phyloP scores from a whole-genome alignment of 129 eudicot species.

The Chrysanthemum seticuspe region DNA sequence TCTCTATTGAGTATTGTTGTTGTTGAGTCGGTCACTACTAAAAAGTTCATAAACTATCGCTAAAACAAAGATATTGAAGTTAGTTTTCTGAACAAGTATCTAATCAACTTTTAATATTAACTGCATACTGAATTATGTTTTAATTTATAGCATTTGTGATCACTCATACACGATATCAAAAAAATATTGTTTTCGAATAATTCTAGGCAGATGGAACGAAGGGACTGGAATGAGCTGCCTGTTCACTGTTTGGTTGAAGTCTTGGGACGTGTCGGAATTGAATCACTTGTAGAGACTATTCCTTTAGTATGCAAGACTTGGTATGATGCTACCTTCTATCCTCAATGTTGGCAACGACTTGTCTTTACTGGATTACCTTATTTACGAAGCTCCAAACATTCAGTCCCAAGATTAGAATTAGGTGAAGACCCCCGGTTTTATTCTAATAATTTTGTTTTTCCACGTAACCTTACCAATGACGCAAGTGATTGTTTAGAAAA shows the following conservation, averaged over 20 bases:
- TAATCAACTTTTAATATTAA: too few species aligned
- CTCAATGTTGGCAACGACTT: conserved; percentile 27
- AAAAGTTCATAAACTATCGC: too few species aligned
- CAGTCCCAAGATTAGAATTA: not conserved
- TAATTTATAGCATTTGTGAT: too few species aligned
- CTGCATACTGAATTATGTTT: too few species aligned
- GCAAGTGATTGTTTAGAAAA: conserved; percentile 3
- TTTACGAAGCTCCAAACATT: not conserved
- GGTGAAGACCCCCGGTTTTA: too few species aligned
- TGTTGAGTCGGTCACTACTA: too few species aligned
- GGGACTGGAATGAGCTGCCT: conserved; percentile 23
- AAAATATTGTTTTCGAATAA: too few species aligned
- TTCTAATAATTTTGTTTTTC: too few species aligned
- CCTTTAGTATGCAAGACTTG: conserved; percentile 31
- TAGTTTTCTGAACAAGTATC: too few species aligned
- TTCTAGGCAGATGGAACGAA: conserved; percentile 13
- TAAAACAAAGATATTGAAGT: too few species aligned
- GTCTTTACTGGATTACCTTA: conserved; percentile 8
- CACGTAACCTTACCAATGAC: not conserved
- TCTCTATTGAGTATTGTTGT: too few species aligned
- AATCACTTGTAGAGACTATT: conserved; percentile 10
- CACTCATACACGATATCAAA: too few species aligned
- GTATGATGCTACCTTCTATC: conserved; percentile 23
- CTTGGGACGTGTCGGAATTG: conserved; percentile 21
- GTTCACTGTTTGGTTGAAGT: conserved; percentile 18